Conservation (phyloP, 225 moss, liverwort and hornwort species). For the Sphagnum tenellum region DNA sequence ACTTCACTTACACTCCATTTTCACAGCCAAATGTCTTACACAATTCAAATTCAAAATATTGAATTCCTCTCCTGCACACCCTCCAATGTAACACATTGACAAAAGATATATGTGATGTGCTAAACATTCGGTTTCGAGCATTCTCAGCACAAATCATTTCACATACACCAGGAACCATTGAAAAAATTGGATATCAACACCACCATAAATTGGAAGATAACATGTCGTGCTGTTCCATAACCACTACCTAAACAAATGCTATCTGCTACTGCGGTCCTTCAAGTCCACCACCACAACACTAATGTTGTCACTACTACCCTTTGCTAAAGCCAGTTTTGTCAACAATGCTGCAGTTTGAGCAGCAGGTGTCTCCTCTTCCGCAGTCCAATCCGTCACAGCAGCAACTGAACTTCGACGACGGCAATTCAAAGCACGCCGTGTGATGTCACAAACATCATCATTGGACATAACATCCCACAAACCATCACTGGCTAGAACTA, state of each 20-base stretch:
- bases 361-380: conserved; percentile 55
- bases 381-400: neutral
- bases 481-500: conserved; percentile 93
- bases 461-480: conserved; percentile 96
- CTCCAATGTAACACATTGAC: too few relatives aligned
- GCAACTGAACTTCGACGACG: conserved; percentile 21
- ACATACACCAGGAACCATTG: too few relatives aligned
- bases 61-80: too few relatives aligned
- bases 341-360: conserved; percentile 68
- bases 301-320: conserved; percentile 86
- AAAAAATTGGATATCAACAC: too few relatives aligned
- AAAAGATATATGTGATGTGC: too few relatives aligned
- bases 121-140: too few relatives aligned
- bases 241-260: conserved; percentile 18
- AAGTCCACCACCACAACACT: conserved; percentile 96
- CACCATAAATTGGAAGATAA: too few relatives aligned
- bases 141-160: too few relatives aligned
- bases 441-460: conserved; percentile 82
- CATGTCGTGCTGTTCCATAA: too few relatives aligned
- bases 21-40: too few relatives aligned
- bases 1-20: too few relatives aligned
- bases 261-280: conserved; percentile 31
- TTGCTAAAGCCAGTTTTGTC: conserved; percentile 81
- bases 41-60: too few relatives aligned
- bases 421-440: conserved; percentile 42